phyloP scores from a whole-genome alignment of 108 stramenopile genomes.

The Chaetoceros tenuissimus region DNA sequence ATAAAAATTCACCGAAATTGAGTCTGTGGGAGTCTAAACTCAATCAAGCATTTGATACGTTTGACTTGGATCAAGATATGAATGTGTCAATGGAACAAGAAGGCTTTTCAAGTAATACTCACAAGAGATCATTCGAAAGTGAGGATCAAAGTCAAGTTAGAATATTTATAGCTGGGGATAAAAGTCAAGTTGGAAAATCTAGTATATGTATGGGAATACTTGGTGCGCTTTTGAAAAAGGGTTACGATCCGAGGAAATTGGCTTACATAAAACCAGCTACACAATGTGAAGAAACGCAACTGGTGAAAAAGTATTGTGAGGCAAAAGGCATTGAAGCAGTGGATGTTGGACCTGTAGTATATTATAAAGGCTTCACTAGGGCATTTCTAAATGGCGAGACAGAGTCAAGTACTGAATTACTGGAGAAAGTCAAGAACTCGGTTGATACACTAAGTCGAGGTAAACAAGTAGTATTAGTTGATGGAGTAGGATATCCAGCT shows the following conservation, averaged over 20 bases:
- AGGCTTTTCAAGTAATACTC: not conserved
- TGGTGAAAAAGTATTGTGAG: slow-evolving; percentile 82
- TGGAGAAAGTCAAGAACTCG: slow-evolving; percentile 56
- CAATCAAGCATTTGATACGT: too few species aligned
- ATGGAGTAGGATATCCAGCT: slow-evolving; percentile 96
- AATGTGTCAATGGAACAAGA: not conserved
- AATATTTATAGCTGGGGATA: slow-evolving; percentile 83
- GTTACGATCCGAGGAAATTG: slow-evolving; percentile 47
- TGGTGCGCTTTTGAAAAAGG: slow-evolving; percentile 42
- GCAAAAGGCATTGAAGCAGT: slow-evolving; percentile 64
- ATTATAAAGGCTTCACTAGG: slow-evolving; percentile 94
- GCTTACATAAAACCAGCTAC: slow-evolving; percentile 98
- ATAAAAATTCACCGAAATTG: not conserved
- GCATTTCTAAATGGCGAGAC: slow-evolving; percentile 86
- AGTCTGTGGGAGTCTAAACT: not conserved
- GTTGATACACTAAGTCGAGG: slow-evolving; percentile 68
- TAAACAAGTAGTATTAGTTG: slow-evolving; percentile 80
- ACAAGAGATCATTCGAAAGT: not conserved
- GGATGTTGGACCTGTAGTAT: slow-evolving; percentile 91
- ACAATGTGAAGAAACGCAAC: slow-evolving; percentile 88
- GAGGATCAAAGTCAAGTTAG: slow-evolving; percentile 19
- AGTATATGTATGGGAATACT: slow-evolving; percentile 81
- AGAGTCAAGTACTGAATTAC: slow-evolving; percentile 52
- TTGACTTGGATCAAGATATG: too few species aligned
- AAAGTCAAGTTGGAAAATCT: slow-evolving; percentile 90